phyloP scores from a whole-genome alignment of 148 eudicot species.

The Gaultheria prostrata region DNA sequence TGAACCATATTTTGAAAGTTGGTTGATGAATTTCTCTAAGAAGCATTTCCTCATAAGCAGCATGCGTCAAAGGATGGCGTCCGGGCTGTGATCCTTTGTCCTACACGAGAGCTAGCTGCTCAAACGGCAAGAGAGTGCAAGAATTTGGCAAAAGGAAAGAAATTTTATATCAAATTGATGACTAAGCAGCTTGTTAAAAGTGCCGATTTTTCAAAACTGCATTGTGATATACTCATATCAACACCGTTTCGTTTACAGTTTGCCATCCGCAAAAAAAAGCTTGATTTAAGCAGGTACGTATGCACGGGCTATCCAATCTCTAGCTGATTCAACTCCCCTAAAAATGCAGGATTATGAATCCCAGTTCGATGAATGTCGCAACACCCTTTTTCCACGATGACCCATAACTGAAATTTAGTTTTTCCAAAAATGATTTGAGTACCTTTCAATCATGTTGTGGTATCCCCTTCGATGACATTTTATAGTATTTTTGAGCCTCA shows the following conservation, averaged over 20 bases:
- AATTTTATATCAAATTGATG: conserved; percentile 72
- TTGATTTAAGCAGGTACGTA: conserved; percentile 77
- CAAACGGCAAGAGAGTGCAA: conserved; percentile 94
- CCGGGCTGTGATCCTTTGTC: conserved; percentile 83
- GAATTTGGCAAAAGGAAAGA: conserved; percentile 76
- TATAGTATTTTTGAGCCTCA: neutral
- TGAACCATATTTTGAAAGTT: conserved; percentile 8
- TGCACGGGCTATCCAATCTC: neutral
- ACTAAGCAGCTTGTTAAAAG: conserved; percentile 73
- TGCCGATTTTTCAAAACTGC: conserved; percentile 75
- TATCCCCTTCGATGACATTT: neutral
- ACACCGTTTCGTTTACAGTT: conserved; percentile 76
- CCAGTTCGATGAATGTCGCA: neutral
- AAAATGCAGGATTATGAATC: neutral
- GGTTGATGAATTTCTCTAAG: conserved; percentile 14
- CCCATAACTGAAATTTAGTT: neutral
- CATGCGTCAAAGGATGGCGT: conserved; percentile 65
- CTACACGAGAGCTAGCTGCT: conserved; percentile 93
- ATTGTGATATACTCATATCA: conserved; percentile 83
- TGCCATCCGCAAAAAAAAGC: conserved; percentile 73
- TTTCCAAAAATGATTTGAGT: neutral
- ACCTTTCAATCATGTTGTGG: neutral
- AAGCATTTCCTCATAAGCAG: conserved; percentile 30
- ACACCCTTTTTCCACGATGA: neutral
- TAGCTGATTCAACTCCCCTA: neutral